phyloP scores from a whole-genome alignment of 306 rosid species.

The Sphenostylis stenocarpa region DNA sequence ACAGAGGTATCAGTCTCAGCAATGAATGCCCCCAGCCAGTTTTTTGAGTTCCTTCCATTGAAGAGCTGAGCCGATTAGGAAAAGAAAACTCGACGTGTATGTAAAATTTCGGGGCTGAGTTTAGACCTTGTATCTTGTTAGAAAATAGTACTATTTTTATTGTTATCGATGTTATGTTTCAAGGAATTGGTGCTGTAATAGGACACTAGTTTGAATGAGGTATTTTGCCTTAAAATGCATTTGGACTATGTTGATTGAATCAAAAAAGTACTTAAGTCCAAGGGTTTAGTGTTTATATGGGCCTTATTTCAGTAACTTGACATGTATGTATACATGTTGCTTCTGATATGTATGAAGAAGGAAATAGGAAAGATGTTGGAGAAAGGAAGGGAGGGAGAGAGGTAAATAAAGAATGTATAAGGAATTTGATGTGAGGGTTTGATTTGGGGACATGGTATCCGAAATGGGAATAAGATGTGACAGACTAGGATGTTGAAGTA shows the following conservation, averaged over 20 bases:
- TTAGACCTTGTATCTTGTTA: constrained; percentile 36
- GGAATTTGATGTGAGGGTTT: constrained; percentile 49
- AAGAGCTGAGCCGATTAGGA: constrained; percentile 20
- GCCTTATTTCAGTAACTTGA: constrained; percentile 51
- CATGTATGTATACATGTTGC: constrained; percentile 23
- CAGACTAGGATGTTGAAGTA: constrained; percentile 64
- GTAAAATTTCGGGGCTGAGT: constrained; percentile 27
- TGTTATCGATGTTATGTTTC: constrained; percentile 53
- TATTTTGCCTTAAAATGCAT: constrained; percentile 64
- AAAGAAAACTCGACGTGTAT: constrained; percentile 19
- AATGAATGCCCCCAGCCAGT: constrained; percentile 58
- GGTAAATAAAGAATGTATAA: constrained; percentile 37
- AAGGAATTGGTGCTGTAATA: constrained; percentile 43
- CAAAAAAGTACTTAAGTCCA: constrained; percentile 30
- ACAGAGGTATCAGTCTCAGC: constrained; percentile 47
- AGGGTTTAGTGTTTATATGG: constrained; percentile 28
- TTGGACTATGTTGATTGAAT: constrained; percentile 65
- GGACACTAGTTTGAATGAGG: constrained; percentile 42
- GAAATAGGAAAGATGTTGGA: constrained; percentile 27
- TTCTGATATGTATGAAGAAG: constrained; percentile 19
- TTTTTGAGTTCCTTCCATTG: constrained; percentile 46
- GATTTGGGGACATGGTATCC: constrained; percentile 45
- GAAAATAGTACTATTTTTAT: constrained; percentile 37
- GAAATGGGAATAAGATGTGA: constrained; percentile 49
- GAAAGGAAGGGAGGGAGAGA: background rate